Conservation (phyloP, 257 asterid species). For the Rhazya stricta region DNA sequence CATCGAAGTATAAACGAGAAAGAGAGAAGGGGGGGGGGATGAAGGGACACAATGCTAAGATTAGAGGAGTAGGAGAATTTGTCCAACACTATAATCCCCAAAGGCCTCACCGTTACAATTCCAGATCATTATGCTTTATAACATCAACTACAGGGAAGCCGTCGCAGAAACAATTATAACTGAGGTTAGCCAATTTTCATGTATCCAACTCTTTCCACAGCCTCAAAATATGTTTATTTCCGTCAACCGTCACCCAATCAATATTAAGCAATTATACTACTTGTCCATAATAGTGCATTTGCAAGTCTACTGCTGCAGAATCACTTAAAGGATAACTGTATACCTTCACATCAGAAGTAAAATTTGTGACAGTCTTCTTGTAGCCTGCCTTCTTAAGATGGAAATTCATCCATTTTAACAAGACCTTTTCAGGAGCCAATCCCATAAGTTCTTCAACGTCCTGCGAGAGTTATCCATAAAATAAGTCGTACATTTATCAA, state of each 20-base stretch:
- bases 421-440: conserved; percentile 93
- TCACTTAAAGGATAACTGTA: conserved; percentile 10
- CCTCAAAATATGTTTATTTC: not conserved
- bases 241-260: not conserved
- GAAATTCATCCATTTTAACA: conserved; percentile 95
- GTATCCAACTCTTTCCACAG: not conserved
- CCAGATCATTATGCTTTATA: not conserved
- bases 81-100: not conserved
- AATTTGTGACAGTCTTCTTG: conserved; percentile 72
- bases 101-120: not conserved
- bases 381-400: conserved; percentile 94
- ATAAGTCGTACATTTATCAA: not conserved
- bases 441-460: conserved; percentile 97
- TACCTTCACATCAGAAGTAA: conserved; percentile 93
- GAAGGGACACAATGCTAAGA: conserved; percentile 4
- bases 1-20: not conserved
- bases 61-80: not conserved
- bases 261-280: not conserved
- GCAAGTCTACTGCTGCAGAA: not conserved
- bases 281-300: not conserved
- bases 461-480: conserved; percentile 33
- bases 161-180: not conserved
- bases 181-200: not conserved
- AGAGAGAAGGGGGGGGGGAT: too few relatives aligned
- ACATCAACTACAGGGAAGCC: not conserved